A percentile compares a stretch with the other conserved stretches of the same genome.
These are phyloP conservation scores for Dioszegia crocea DNA, from an alignment of 768 basidiomycete genomes.

Conservation along the genomic window DNA sequence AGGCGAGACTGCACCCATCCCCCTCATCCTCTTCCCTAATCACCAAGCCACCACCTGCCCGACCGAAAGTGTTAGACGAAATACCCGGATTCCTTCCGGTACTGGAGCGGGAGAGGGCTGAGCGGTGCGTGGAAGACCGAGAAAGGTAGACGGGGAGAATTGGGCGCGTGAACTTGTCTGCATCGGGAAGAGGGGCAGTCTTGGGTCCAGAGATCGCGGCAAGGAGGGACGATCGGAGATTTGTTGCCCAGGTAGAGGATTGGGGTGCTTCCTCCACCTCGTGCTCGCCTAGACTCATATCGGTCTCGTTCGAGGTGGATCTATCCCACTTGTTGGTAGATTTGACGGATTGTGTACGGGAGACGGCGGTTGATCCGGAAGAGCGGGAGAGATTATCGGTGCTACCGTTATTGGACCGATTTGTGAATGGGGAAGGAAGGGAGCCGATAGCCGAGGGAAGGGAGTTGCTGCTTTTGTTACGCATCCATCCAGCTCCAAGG, in stretches of 20 bases:
- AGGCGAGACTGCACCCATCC: background rate
- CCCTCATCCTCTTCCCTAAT: constrained; percentile 18
- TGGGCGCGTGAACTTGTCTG: constrained; percentile 32
- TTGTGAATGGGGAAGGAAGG: constrained; percentile 5
- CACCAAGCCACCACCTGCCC: background rate
- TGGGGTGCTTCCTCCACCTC: background rate
- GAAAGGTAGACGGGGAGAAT: constrained; percentile 19
- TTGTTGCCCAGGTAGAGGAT: constrained; percentile 35
- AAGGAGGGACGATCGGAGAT: constrained; percentile 32
- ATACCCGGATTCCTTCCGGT: background rate
- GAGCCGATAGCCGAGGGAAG: background rate
- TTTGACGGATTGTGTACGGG: background rate
- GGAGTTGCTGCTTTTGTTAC: constrained; percentile 6
- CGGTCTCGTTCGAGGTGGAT: background rate
- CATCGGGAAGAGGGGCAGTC: constrained; percentile 3
- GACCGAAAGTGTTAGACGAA: constrained; percentile 1
- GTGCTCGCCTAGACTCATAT: background rate
- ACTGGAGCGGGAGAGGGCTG: background rate
- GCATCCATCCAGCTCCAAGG: constrained; percentile 5
- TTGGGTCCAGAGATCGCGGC: constrained; percentile 30
- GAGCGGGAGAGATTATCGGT: background rate
- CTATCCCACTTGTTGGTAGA: constrained; percentile 6
- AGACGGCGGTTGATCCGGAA: constrained; percentile 9
- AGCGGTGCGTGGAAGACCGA: constrained; percentile 15
- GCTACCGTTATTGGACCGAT: background rate